Conservation (phyloP, 2,329 filamentous ascomycete species). For the Sporothrix inflata region DNA sequence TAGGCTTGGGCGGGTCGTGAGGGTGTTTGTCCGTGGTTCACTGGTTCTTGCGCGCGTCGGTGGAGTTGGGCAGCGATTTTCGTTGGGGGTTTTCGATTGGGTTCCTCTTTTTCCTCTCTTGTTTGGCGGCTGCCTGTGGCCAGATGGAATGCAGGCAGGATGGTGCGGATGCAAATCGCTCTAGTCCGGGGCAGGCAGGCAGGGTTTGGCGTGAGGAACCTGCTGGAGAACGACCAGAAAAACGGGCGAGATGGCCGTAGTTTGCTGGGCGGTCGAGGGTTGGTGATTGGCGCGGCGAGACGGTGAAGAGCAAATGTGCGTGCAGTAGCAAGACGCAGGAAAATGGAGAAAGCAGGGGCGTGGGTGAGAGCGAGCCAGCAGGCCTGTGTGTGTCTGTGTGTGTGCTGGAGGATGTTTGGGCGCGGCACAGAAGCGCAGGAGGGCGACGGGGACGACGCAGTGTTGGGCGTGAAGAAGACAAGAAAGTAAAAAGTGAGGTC, state of each 20-base stretch:
- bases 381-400: background rate
- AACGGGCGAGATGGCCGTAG: background rate
- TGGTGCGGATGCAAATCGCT: slow-evolving; percentile 6
- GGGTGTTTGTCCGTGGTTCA: background rate
- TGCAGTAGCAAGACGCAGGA: slow-evolving; percentile 33
- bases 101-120: background rate
- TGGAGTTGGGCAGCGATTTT: slow-evolving; percentile 27
- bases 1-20: background rate
- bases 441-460: background rate
- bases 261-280: background rate
- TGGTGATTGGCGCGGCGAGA: slow-evolving; percentile 13
- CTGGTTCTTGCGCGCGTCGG: slow-evolving; percentile 7
- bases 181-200: background rate
- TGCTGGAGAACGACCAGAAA: background rate
- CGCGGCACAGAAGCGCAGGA: background rate
- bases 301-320: background rate
- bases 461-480: background rate
- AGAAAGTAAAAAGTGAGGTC: background rate
- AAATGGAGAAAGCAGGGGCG: slow-evolving; percentile 32
- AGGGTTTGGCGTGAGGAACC: background rate
- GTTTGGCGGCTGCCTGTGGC: slow-evolving; percentile 27
- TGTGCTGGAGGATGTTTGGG: background rate
- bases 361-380: background rate
- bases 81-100: background rate
- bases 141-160: background rate